Percentiles rank a stretch among this genome's conserved stretches.
Evolutionary conservation across 2,329 filamentous ascomycete genomes (phyloP).

Genomic region (Fusarium xylarioides): DNA sequence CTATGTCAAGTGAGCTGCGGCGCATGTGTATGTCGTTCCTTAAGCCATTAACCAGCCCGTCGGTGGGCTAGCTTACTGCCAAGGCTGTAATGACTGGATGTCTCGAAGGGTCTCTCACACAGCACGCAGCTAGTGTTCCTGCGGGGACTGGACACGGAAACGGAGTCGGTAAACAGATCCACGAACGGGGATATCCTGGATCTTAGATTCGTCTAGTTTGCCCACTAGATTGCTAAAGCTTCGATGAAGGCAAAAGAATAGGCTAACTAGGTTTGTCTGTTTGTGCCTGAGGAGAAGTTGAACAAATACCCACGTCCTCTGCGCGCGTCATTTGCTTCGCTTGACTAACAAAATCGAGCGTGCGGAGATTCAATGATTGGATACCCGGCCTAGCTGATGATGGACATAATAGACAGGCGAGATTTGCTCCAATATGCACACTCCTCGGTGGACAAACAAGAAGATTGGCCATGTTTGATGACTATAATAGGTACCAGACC

Average conservation of each 20-base stretch:
- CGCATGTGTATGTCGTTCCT: slow-evolving; percentile 44
- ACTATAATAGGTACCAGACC: slow-evolving; percentile 6
- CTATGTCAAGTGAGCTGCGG: slow-evolving; percentile 46
- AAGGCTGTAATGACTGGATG: slow-evolving; percentile 13
- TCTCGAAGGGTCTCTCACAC: slow-evolving; percentile 9
- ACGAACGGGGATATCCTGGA: slow-evolving; percentile 7
- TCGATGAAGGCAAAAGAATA: neutral
- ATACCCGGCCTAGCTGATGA: neutral
- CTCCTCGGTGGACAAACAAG: slow-evolving; percentile 10
- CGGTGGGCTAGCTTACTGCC: slow-evolving; percentile 23
- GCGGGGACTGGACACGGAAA: slow-evolving; percentile 5
- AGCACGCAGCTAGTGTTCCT: slow-evolving; percentile 18
- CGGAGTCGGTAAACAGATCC: slow-evolving; percentile 23
- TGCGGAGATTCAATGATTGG: slow-evolving; percentile 25
- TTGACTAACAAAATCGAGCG: slow-evolving; percentile 18
- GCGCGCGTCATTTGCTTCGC: slow-evolving; percentile 17
- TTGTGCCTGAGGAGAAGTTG: neutral
- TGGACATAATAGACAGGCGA: neutral
- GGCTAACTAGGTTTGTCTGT: neutral
- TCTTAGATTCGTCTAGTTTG: neutral
- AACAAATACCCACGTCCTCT: neutral
- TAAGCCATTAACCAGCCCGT: slow-evolving; percentile 32
- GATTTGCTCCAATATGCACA: slow-evolving; percentile 25
- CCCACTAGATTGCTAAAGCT: neutral
- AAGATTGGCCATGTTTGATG: slow-evolving; percentile 2